Conservation (phyloP, 441 rosid species). For the Mallotus repandus region DNA sequence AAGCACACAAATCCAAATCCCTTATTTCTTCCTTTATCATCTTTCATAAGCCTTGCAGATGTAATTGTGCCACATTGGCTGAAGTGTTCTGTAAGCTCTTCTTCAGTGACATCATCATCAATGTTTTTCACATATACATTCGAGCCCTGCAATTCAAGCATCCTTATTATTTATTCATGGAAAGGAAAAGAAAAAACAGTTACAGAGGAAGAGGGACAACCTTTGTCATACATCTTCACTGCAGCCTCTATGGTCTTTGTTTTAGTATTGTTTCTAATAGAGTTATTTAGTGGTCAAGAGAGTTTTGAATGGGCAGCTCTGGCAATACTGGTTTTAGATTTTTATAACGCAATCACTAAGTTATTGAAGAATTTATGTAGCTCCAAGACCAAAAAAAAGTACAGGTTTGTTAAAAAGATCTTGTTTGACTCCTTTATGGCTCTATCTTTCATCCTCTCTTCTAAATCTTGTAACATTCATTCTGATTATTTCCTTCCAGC, state of each 20-base stretch:
- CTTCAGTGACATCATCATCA: slow-evolving; percentile 50
- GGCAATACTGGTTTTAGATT: not conserved
- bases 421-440: not conserved
- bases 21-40: slow-evolving; percentile 59
- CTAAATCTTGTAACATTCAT: not conserved
- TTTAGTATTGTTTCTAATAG: not conserved
- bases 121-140: slow-evolving; percentile 76
- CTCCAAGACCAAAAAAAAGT: not conserved
- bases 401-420: not conserved
- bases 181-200: not conserved
- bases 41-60: slow-evolving; percentile 58
- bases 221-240: not conserved
- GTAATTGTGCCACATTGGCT: slow-evolving; percentile 52
- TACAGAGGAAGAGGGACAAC: not conserved
- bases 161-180: not conserved
- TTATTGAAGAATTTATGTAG: not conserved
- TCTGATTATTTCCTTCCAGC: not conserved
- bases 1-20: slow-evolving; percentile 87
- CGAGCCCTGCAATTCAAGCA: slow-evolving; percentile 29
- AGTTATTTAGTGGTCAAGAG: not conserved
- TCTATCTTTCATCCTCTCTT: not conserved
- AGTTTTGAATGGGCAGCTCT: not conserved
- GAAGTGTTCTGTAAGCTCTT: slow-evolving; percentile 50
- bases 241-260: not conserved
- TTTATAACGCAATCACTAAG: not conserved